Base-by-base conservation (phyloP, 257 asterid species). In the Gentiana dahurica region DNA sequence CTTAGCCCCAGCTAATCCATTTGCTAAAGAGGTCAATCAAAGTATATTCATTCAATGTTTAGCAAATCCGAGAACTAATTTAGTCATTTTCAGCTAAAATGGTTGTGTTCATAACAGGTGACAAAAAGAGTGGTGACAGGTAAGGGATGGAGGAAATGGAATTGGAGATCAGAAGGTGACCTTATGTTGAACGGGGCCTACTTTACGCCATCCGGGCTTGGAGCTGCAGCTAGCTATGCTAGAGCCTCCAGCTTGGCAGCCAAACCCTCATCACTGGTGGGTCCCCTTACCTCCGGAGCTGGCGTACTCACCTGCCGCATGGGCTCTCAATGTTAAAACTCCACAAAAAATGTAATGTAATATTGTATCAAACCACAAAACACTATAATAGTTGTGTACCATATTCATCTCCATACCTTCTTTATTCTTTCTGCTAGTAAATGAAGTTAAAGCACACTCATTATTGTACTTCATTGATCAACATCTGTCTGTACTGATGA, bases 141-240 rank as follows among this genome's bases (percentile, higher is more conserved):
- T 44, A 0, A 8, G 11, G 13, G 63, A 54, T 89, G 95, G 96
- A 80, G 77, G 67, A 74, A 71, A 64, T 89, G 97, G 96, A 86
- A 86, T 69, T 89, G 97, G 97, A 77, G 95, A 75, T 81, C 97
- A 6, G 94, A 84, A 15, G 97, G 96, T 2, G 97, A 89, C 70
- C 90, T 86, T 6, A 80, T 86, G 95, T 79, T 89, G 24, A 89
- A 86, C 35, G 97, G 97, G 35, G 97, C 97, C 47, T 84, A 71
- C 64, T 89, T 89, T 75, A 75, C 62, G 7, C 77, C 81, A 3
- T 86, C 97, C 0, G 97, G 97, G 10, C 82, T 73, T 15, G 88
- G 85, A 12, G 79, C 94, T 11, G 73, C 82, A 7, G 76, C 83
- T 57, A 77, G 56, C 80, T 89, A 89, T n/a, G 90, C 95, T 51